Conservation (phyloP, 257 asterid genomes). For the Fraxinus quadrangulata region DNA sequence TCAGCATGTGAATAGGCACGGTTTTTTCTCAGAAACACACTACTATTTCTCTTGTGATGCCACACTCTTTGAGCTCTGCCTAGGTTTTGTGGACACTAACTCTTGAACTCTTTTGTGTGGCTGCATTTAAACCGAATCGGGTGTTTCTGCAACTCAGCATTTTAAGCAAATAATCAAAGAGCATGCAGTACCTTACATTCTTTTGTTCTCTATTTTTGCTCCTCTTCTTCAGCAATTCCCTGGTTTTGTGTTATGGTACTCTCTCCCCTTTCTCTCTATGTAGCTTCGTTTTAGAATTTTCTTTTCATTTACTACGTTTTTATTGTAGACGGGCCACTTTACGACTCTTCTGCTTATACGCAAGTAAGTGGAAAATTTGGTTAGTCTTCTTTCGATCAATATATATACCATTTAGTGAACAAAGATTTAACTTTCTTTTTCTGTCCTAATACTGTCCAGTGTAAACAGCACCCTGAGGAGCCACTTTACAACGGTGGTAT, state of each 20-base stretch:
- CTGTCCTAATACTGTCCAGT: slow-evolving; percentile 32
- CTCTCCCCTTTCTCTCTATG: slow-evolving; percentile 29
- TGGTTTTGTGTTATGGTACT: slow-evolving; percentile 40
- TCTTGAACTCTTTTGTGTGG: not conserved
- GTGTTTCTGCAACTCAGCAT: not conserved
- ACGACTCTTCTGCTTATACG: slow-evolving; percentile 76
- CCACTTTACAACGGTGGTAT: slow-evolving; percentile 76
- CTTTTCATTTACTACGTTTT: not conserved
- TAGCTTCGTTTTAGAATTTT: not conserved
- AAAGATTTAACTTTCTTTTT: not conserved
- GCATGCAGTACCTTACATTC: slow-evolving; percentile 28
- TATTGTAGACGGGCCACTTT: slow-evolving; percentile 76
- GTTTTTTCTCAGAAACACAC: not conserved
- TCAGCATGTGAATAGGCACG: slow-evolving; percentile 29
- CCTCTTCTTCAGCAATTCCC: slow-evolving; percentile 24
- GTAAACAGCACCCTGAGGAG: slow-evolving; percentile 55
- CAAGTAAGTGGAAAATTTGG: slow-evolving; percentile 41
- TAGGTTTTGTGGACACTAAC: not conserved
- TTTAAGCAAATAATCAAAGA: slow-evolving; percentile 12
- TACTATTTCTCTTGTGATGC: slow-evolving; percentile 56
- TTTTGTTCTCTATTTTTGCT: slow-evolving; percentile 24
- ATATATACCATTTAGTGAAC: not conserved
- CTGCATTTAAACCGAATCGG: not conserved
- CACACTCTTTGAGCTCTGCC: slow-evolving; percentile 1
- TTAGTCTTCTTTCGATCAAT: not conserved